phyloP scores from a whole-genome alignment of 192 early-diverging fungal species.

The Backusella luteola region DNA sequence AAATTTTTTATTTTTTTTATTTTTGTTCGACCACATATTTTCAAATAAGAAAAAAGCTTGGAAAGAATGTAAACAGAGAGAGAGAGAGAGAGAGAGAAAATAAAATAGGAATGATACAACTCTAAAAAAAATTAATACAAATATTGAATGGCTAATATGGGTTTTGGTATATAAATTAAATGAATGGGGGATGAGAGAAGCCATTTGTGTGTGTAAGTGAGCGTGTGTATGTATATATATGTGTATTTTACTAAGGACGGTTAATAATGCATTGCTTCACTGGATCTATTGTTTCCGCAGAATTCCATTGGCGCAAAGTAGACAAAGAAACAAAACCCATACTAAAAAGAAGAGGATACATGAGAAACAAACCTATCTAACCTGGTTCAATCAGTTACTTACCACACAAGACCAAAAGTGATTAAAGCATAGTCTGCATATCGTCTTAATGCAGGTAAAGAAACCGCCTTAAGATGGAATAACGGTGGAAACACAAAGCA shows the following conservation, averaged over 20 bases:
- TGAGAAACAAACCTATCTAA: neutral
- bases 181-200: neutral
- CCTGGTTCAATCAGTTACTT: neutral
- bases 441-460: slow-evolving; percentile 32
- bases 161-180: slow-evolving; percentile 1
- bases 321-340: slow-evolving; percentile 7
- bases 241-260: neutral
- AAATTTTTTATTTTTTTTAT: neutral
- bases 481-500: slow-evolving; percentile 75
- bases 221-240: neutral
- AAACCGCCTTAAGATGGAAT: slow-evolving; percentile 62
- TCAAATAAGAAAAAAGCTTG: neutral
- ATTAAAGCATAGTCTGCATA: slow-evolving; percentile 53
- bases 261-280: slow-evolving; percentile 15
- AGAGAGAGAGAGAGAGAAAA: neutral
- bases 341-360: neutral
- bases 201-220: no score
- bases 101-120: neutral
- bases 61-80: neutral
- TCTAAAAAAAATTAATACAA: slow-evolving; percentile 4
- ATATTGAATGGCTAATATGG: neutral
- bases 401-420: slow-evolving; percentile 58
- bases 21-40: neutral
- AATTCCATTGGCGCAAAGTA: slow-evolving; percentile 18
- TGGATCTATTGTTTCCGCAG: slow-evolving; percentile 15